Percentiles rank a stretch among this genome's conserved stretches.
Evolutionary conservation across 768 basidiomycete species (phyloP).

Genomic region (Kwoniella newhampshirensis): DNA sequence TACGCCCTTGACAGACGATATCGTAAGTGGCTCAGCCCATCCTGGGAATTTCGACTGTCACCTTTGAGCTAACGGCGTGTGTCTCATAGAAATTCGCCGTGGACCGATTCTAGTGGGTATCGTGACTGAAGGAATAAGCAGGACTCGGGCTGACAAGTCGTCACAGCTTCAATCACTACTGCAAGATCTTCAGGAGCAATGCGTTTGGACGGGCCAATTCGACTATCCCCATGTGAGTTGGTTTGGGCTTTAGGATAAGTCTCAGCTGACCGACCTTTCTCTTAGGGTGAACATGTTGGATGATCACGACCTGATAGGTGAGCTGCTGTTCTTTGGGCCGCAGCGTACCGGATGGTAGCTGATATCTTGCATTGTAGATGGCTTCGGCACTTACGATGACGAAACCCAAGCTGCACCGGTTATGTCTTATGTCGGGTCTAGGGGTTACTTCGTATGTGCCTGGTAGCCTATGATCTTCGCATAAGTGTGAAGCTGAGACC

Average conservation of each 20-base stretch:
- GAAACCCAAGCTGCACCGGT: constrained; percentile 41
- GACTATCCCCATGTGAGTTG: constrained; percentile 66
- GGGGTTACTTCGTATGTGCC: constrained; percentile 74
- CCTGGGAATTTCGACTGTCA: not conserved
- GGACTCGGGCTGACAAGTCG: constrained; percentile 3
- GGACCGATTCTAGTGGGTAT: constrained; percentile 60
- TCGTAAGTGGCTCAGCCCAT: constrained; percentile 50
- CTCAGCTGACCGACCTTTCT: too few relatives aligned
- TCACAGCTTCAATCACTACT: constrained; percentile 89
- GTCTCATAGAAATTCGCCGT: constrained; percentile 59
- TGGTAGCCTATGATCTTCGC: too few relatives aligned
- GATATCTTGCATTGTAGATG: constrained; percentile 22
- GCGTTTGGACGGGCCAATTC: constrained; percentile 89
- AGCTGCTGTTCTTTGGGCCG: constrained; percentile 47
- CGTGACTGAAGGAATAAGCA: too few relatives aligned
- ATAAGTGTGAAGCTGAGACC: not conserved
- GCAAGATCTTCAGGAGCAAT: constrained; percentile 76
- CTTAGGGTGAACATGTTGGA: constrained; percentile 55
- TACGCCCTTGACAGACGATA: constrained; percentile 68
- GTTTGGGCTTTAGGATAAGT: not conserved
- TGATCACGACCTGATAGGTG: constrained; percentile 61
- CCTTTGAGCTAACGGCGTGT: not conserved
- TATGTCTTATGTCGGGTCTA: constrained; percentile 67
- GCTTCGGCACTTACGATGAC: constrained; percentile 50
- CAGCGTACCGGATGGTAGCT: too few relatives aligned